phyloP scores from a whole-genome alignment of 1,284 basidiomycete species.

The Mycosarcoma maydis region DNA sequence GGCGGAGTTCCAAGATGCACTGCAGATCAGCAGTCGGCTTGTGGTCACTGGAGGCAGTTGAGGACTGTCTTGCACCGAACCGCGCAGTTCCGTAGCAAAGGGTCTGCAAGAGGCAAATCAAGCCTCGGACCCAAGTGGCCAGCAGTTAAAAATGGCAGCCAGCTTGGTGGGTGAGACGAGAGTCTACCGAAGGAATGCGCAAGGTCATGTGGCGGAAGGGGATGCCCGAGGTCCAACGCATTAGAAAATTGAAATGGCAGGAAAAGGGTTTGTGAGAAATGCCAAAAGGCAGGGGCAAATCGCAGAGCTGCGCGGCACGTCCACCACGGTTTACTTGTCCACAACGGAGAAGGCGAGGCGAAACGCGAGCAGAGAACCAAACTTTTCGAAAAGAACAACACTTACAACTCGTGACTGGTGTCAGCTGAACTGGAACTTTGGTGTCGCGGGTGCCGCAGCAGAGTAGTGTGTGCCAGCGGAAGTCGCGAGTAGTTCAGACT shows the following conservation, averaged over 20 bases:
- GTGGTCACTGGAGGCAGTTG: not conserved
- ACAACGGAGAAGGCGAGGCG: not conserved
- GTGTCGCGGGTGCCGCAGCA: no score
- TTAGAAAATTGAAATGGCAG: no score
- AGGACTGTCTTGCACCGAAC: not conserved
- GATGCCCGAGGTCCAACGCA: not conserved
- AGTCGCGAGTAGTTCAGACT: no score
- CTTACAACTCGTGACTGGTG: not conserved
- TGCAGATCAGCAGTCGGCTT: conserved; percentile 5
- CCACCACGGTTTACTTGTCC: not conserved
- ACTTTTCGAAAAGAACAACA: not conserved
- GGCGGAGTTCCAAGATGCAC: conserved; percentile 7
- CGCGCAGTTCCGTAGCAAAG: not conserved
- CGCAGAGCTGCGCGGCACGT: not conserved
- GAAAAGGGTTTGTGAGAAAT: no score
- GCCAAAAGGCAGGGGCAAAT: not conserved
- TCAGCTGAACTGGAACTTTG: no score
- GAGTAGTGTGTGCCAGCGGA: no score
- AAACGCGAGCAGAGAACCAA: not conserved
- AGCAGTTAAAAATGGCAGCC: no score
- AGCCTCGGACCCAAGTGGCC: no score
- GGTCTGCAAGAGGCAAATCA: not conserved
- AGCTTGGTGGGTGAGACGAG: no score
- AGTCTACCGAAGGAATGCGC: no score
- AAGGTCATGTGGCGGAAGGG: not conserved